These are phyloP conservation scores for Populus tomentosa DNA, from an alignment of 441 rosid species.

Conservation along the genomic window DNA sequence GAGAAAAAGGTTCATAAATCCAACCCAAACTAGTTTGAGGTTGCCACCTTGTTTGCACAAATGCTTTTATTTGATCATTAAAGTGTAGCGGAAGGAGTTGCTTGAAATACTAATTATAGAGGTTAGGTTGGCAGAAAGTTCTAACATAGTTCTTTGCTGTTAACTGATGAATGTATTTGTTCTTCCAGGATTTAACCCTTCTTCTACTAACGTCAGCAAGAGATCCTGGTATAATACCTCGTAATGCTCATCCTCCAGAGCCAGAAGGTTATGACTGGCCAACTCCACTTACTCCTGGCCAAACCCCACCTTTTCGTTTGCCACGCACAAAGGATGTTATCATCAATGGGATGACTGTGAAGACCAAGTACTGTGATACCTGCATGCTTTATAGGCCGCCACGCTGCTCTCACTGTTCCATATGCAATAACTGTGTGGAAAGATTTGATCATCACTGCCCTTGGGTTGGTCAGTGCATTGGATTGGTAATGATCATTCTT, in stretches of 20 bases:
- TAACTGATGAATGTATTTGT: conserved; percentile 16
- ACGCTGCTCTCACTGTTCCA: conserved; percentile 94
- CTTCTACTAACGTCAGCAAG: conserved; percentile 91
- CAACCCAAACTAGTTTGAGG: not conserved
- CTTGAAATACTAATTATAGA: not conserved
- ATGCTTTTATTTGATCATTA: not conserved
- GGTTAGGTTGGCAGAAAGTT: not conserved
- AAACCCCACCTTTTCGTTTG: conserved; percentile 56
- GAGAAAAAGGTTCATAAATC: not conserved
- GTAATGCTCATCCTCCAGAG: conserved; percentile 84
- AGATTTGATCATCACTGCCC: conserved; percentile 98
- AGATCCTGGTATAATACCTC: conserved; percentile 94
- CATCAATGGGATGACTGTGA: conserved; percentile 72
- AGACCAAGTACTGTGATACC: conserved; percentile 87
- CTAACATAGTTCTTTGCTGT: not conserved
- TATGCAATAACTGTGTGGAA: conserved; percentile 90
- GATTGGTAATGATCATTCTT: conserved; percentile 54
- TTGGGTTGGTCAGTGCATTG: conserved; percentile 99
- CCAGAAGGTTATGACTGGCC: conserved; percentile 57
- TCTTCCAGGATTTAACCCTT: conserved; percentile 64
- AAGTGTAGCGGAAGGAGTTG: not conserved
- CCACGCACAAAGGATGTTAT: conserved; percentile 81
- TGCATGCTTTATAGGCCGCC: conserved; percentile 95
- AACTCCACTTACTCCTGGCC: conserved; percentile 43
- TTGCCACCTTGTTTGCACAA: not conserved